A percentile compares a stretch with the other conserved stretches of the same genome.
Conservation (phyloP, 495 filamentous ascomycete species). For the Xeromyces bisporus region DNA sequence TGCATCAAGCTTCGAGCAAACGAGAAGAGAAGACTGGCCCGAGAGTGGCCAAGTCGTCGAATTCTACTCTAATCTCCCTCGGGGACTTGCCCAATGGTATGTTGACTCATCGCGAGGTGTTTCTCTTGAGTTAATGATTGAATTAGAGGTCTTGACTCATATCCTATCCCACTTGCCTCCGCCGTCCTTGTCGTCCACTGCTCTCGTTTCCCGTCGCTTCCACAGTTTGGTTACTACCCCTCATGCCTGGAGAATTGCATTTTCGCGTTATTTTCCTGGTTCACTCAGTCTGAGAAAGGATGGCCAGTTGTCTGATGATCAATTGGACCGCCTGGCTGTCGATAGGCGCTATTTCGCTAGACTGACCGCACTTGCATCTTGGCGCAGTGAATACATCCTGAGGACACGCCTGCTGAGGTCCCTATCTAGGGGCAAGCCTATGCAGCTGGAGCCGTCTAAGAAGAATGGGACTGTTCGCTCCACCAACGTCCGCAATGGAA, state of each 20-base stretch:
- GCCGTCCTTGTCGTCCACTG: constrained; percentile 54
- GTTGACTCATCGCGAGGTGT: constrained; percentile 9
- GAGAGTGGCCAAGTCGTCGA: constrained; percentile 39
- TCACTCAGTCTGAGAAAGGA: constrained; percentile 31
- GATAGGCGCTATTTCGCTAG: constrained; percentile 64
- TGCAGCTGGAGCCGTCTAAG: constrained; percentile 35
- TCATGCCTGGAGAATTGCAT: constrained; percentile 81
- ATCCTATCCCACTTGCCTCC: constrained; percentile 80
- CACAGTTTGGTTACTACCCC: constrained; percentile 69
- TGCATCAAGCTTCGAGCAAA: constrained; percentile 20
- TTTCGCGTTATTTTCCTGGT: constrained; percentile 74
- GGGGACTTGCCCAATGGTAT: constrained; percentile 68
- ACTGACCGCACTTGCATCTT: constrained; percentile 63
- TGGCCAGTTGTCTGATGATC: constrained; percentile 8
- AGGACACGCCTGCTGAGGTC: constrained; percentile 72
- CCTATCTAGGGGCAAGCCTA: constrained; percentile 58
- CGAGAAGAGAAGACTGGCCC: constrained; percentile 37
- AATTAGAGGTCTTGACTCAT: constrained; percentile 72
- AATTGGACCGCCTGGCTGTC: constrained; percentile 34
- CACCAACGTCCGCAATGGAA: constrained; percentile 33
- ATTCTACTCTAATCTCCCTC: constrained; percentile 34
- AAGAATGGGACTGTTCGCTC: constrained; percentile 31
- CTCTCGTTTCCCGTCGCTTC: constrained; percentile 72
- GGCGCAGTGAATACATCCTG: constrained; percentile 84
- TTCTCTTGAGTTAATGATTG: constrained; percentile 11